Base-by-base conservation (phyloP, 352 stramenopile genomes). In the Pythium phragmitis region DNA sequence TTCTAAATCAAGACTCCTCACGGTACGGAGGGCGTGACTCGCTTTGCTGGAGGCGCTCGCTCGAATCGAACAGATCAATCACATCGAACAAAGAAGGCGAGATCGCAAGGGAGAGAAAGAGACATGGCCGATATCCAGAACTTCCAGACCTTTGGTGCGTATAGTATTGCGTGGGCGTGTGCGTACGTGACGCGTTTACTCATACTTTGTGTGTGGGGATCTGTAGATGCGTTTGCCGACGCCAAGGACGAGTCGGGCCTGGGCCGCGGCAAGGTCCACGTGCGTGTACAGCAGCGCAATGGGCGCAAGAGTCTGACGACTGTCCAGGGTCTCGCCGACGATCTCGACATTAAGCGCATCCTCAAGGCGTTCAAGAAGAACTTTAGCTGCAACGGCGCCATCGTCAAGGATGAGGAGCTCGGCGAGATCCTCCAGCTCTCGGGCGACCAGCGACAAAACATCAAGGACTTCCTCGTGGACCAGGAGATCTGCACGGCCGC, bases 321-420 rank as follows among this genome's bases (percentile, higher is more conserved):
- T 7, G 92, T 99, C 28, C 96, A 98, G 72, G 97, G 97, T 37
- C 85, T 99, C 57, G 96, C 97, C 1, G 92, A 99, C 62, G 97
- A 99, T 82, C 84, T 99, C 63, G 97, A 99, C 74, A 83, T 99
- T 54, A 99, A 99, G 86, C 88, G 96, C 57, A 99, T 99, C 80
- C 96, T 98, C 67, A 99, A 99, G 82, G 97, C 97, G 50, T 99
- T 99, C 75, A 99, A 99, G 90, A 99, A 99, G 87, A 99, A 99
- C 80, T 99, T 99, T 75, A 98, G 90, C 74, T 99, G 98, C 85
- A 99, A 99, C 84, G 98, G 98, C 58, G 96, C 96, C 57, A 96
- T 99, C 41, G 96, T 98, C 54, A 98, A 99, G 70, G 97, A 99
- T 77, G 89, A 98, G 56, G 97, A 99, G 68, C 78, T 96, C 34